phyloP scores from a whole-genome alignment of 169 alveolate species.

The Theileria equi region DNA sequence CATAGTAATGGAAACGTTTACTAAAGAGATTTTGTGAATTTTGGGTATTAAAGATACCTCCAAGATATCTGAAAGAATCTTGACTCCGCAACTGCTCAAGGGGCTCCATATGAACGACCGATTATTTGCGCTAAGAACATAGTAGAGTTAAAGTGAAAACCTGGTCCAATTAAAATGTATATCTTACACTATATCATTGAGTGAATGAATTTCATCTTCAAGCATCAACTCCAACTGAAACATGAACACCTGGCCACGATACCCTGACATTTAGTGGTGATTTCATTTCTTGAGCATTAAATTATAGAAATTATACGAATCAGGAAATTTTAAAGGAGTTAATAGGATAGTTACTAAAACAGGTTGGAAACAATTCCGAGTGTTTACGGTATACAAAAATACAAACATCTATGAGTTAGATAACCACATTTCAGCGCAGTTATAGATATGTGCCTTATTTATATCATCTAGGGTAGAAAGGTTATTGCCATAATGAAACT shows the following conservation, averaged over 20 bases:
- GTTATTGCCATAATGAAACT: not conserved
- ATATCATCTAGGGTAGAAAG: too few relatives aligned
- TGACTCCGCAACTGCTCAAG: constrained; percentile 37
- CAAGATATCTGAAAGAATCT: constrained; percentile 50
- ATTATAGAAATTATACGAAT: not conserved
- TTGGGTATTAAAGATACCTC: constrained; percentile 29
- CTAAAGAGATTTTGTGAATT: constrained; percentile 1
- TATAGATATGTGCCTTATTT: too few relatives aligned
- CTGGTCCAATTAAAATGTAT: not conserved
- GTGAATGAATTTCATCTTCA: not conserved
- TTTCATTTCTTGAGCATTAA: too few relatives aligned
- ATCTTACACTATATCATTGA: not conserved
- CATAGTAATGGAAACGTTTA: constrained; percentile 18
- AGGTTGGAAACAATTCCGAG: not conserved
- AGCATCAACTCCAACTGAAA: not conserved
- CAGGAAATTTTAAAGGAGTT: not conserved
- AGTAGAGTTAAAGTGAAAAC: too few relatives aligned
- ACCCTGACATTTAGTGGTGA: too few relatives aligned
- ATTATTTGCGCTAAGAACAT: too few relatives aligned
- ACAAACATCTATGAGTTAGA: too few relatives aligned
- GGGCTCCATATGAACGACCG: constrained; percentile 29
- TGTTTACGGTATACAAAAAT: too few relatives aligned
- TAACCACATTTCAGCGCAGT: too few relatives aligned
- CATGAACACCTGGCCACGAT: not conserved
- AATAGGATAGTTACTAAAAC: not conserved